Evolutionary conservation across 1,139 yeast genomes (phyloP).

Genomic region (Hemisphaericaspora subhashii): DNA sequence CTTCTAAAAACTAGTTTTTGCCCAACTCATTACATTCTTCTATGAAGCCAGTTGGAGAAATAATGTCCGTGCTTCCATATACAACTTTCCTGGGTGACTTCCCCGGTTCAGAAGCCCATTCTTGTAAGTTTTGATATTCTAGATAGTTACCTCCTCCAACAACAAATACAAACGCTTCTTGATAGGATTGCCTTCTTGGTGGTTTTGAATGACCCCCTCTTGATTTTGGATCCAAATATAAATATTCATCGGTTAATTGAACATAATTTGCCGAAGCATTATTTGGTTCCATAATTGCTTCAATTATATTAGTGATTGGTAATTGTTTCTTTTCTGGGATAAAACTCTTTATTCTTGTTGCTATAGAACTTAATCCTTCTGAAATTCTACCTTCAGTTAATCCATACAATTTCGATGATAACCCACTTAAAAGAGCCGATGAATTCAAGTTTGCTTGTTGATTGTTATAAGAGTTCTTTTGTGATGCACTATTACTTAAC

Average conservation of each 20-base stretch:
- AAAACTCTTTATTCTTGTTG: slow-evolving; percentile 83
- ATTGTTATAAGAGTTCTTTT: slow-evolving; percentile 16
- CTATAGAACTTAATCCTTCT: slow-evolving; percentile 82
- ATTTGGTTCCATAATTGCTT: slow-evolving; percentile 84
- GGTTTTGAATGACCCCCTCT: slow-evolving; percentile 89
- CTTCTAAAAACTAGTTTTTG: slow-evolving; percentile 5
- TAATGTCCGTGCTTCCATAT: slow-evolving; percentile 84
- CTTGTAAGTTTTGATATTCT: slow-evolving; percentile 92
- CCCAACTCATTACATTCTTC: slow-evolving; percentile 69
- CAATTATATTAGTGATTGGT: slow-evolving; percentile 88
- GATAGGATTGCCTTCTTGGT: slow-evolving; percentile 80
- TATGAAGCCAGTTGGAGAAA: slow-evolving; percentile 76
- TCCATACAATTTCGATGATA: slow-evolving; percentile 76
- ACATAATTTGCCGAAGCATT: slow-evolving; percentile 60
- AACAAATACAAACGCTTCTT: slow-evolving; percentile 82
- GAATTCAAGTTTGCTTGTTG: slow-evolving; percentile 27
- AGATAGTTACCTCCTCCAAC: slow-evolving; percentile 96
- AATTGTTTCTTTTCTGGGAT: slow-evolving; percentile 85
- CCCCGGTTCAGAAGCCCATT: slow-evolving; percentile 60
- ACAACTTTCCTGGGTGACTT: slow-evolving; percentile 50
- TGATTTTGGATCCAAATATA: slow-evolving; percentile 86
- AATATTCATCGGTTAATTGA: slow-evolving; percentile 80
- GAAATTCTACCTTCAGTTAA: slow-evolving; percentile 79
- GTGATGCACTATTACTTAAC: slow-evolving; percentile 17
- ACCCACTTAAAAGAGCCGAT: slow-evolving; percentile 72